phyloP scores from a whole-genome alignment of 2,329 filamentous ascomycete genomes.

The Penicillium sp. region DNA sequence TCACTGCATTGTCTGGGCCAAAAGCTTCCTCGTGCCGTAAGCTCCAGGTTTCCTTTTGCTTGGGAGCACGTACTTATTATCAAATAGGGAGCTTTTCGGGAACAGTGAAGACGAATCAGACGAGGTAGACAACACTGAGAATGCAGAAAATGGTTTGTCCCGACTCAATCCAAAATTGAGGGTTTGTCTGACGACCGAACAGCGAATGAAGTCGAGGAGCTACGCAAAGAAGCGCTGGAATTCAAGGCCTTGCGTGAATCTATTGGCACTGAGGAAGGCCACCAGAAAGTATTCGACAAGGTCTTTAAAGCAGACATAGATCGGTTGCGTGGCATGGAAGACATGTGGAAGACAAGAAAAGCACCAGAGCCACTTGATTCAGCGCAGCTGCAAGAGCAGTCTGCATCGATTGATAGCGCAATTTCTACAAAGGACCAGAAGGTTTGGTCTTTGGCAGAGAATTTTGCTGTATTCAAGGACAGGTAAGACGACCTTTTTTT shows the following conservation, averaged over 20 bases:
- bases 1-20: constrained; percentile 98
- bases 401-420: constrained; percentile 53
- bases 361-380: constrained; percentile 74
- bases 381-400: constrained; percentile 58
- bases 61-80: constrained; percentile 24
- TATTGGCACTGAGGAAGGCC: constrained; percentile 76
- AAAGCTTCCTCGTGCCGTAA: constrained; percentile 86
- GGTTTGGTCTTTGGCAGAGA: constrained; percentile 80
- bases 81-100: constrained; percentile 76
- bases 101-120: constrained; percentile 82
- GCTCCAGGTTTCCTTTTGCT: neutral
- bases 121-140: constrained; percentile 75
- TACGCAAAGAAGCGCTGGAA: constrained; percentile 80
- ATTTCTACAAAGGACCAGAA: constrained; percentile 69
- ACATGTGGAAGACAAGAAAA: constrained; percentile 89
- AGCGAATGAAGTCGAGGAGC: constrained; percentile 80
- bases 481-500: constrained; percentile 47
- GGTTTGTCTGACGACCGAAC: constrained; percentile 19
- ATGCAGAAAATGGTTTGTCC: constrained; percentile 71
- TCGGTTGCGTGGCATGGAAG: constrained; percentile 80
- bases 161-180: neutral
- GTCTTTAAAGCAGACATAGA: constrained; percentile 86
- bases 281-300: constrained; percentile 83
- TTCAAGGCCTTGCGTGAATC: constrained; percentile 79
- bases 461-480: constrained; percentile 81